Conservation (phyloP, 2,329 filamentous ascomycete species). For the Metarhizium robertsii region DNA sequence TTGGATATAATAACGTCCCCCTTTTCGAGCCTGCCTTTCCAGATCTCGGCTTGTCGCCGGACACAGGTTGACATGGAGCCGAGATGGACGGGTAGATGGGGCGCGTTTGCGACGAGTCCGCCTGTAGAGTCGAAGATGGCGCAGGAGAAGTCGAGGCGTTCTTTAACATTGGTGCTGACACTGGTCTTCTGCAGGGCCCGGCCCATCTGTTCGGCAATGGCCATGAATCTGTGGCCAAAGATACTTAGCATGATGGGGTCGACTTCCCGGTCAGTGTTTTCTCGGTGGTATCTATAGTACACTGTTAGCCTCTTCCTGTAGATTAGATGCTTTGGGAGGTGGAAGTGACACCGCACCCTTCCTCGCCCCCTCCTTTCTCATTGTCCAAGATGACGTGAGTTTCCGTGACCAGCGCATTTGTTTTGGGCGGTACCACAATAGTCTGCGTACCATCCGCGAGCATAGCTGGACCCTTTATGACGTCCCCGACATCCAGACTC, state of each 20-base stretch:
- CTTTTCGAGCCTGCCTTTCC: slow-evolving; percentile 65
- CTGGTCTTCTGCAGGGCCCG: slow-evolving; percentile 71
- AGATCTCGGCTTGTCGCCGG: slow-evolving; percentile 67
- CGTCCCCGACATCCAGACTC: slow-evolving; percentile 61
- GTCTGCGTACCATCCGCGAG: slow-evolving; percentile 85
- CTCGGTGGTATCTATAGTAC: slow-evolving; percentile 12
- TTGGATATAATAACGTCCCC: slow-evolving; percentile 80
- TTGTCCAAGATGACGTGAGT: slow-evolving; percentile 88
- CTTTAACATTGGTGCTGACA: slow-evolving; percentile 74
- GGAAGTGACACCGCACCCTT: slow-evolving; percentile 11
- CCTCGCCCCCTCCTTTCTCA: slow-evolving; percentile 39
- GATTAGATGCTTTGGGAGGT: neutral
- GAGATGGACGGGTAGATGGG: slow-evolving; percentile 71
- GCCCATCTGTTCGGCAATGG: slow-evolving; percentile 79
- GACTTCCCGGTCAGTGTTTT: slow-evolving; percentile 28
- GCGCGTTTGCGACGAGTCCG: slow-evolving; percentile 68
- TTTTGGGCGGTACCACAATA: slow-evolving; percentile 75
- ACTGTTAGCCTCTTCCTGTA: neutral
- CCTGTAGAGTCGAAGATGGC: slow-evolving; percentile 70
- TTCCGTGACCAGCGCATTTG: slow-evolving; percentile 67
- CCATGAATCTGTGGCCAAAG: slow-evolving; percentile 78
- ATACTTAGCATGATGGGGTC: slow-evolving; percentile 73
- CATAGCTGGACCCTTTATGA: slow-evolving; percentile 72
- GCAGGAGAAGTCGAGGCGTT: slow-evolving; percentile 74
- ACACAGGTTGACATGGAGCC: slow-evolving; percentile 80